Base-by-base conservation (phyloP, 768 basidiomycete genomes). In the Clavulina sp. region DNA sequence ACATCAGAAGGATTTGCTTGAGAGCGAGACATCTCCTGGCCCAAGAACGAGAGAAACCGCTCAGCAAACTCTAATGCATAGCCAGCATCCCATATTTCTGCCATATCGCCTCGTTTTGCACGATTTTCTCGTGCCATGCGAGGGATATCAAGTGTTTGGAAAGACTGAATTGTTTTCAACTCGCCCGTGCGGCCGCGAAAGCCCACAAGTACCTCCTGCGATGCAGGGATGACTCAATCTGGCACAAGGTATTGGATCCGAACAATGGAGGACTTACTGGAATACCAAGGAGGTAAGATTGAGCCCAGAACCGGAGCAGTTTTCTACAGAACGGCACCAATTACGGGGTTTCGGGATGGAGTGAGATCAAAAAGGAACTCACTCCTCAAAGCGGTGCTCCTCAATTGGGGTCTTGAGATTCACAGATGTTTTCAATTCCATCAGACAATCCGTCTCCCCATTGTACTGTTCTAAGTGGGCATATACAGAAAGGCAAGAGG, bases 281-380 rank as follows among this genome's bases (percentile, higher is more conserved):
- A n/a, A 92, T 86, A 47, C 88, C 89, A 50, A 92, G 75, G 26
- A 92, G 73, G 64, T 87, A 91, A 1, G 86, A 89, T 60, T 92
- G 88, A 54, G 88, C 77, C 69, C 89, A 91, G 64, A 87, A 87
- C 60, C 86, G 89, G 53, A 92, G 74, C n/a, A 92, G 68, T 62
- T 92, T 92, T 63, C 84, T 88, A 26, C 61, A 49, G 52, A 4
- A 51, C 9, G 26, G 43, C 13, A 9, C 34, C 9, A 9, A 9
- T 9, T 9, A 38, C 9, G 34, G 34, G 9, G 19, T 29, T 5
- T 30, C 34, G 31, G 41, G 34, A 52, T 4, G 41, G 54, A 28
- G 19, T 47, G 48, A 32, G 13, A 48, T 19, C 21, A 31, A 33
- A 2, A 41, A 36, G n/a, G 41, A 4, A 56, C 73, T 52, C 60